These are phyloP conservation scores for Boletus sp. DNA, from an alignment of 1,284 basidiomycete genomes.

Conservation along the genomic window DNA sequence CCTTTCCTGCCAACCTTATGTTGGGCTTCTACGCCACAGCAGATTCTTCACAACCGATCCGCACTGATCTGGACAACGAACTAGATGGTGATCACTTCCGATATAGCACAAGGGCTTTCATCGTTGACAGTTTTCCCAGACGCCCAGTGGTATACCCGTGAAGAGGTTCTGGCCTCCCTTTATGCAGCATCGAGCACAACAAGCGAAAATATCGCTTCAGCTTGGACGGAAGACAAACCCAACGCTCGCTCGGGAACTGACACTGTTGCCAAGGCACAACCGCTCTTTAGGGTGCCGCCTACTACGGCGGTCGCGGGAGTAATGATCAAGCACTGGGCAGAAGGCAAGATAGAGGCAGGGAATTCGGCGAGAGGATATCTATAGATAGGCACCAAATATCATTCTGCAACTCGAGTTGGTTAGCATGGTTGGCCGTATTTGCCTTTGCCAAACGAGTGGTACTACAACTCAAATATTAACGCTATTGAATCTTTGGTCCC, in stretches of 20 bases:
- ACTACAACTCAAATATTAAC: too few relatives aligned
- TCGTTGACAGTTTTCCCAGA: constrained; percentile 47
- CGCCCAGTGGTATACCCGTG: constrained; percentile 83
- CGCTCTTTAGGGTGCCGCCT: constrained; percentile 65
- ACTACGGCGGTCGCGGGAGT: constrained; percentile 68
- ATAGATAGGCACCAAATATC: constrained; percentile 3
- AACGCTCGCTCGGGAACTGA: constrained; percentile 11
- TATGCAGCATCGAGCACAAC: constrained; percentile 43
- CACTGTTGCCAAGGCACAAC: constrained; percentile 30
- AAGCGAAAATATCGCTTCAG: constrained; percentile 20
- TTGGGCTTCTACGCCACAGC: constrained; percentile 83
- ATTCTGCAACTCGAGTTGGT: too few relatives aligned
- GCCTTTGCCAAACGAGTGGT: too few relatives aligned
- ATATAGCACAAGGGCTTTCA: neutral
- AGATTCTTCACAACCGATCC: constrained; percentile 69
- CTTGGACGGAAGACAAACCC: constrained; percentile 22
- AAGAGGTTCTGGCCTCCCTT: constrained; percentile 66
- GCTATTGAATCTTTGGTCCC: too few relatives aligned
- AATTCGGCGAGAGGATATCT: constrained; percentile 27
- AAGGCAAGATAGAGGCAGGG: constrained; percentile 37
- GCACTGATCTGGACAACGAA: constrained; percentile 92
- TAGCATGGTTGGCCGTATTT: too few relatives aligned
- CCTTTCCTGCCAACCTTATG: constrained; percentile 89
- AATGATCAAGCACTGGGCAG: constrained; percentile 65
- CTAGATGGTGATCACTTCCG: constrained; percentile 62